Evolutionary conservation across 108 stramenopile genomes (phyloP), one percentile per base, ranked within the genome.

Genomic region (Conticribra guillardii): DNA sequence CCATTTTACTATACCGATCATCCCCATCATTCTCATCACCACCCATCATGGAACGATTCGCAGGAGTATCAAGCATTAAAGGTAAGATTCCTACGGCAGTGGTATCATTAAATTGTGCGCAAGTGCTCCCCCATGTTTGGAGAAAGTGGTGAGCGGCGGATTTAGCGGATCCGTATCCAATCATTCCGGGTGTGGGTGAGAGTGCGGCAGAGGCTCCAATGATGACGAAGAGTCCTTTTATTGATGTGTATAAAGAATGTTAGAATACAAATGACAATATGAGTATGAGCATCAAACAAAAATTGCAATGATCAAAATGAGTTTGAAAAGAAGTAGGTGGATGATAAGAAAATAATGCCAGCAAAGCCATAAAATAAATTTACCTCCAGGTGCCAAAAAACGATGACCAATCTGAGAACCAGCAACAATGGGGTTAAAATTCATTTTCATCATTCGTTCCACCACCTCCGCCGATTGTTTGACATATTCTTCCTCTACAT

Each of bases 11-110:
- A 57, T 79, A 79, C 28, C 65, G 28, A 21, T 70, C 76, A 59
- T 77, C 76, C 15, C 48, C 52, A 9, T 73, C 67, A 45, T 73
- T 76, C 37, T 41, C n/a, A 51, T 82, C 60, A 5, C 49, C 79
- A 19, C 63, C 60, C 33, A 86, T 77, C 77, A 80, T 81, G 62
- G 85, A 75, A n/a, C 92, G 89, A 74, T 93, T 93, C 23, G 68
- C 54, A 16, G 88, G 88, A 11, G 92, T 93, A 53, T 93, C 92
- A 44, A 93, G 68, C 62, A 87, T 93, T 4, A 86, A 77, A 4
- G 92, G 92, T 24, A 93, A 64, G 51, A 93, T 85, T 18, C 87
- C 89, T 28, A 93, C 75, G 14, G 84, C 62, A 21, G 84, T 85
- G 45, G 69, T 67, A 0, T 73, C 81, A 32, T 80, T 63, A 11